A percentile compares a stretch with the other conserved stretches of the same genome.
phyloP scores from a whole-genome alignment of 257 asterid genomes.

The Solanum lycopersicoides region DNA sequence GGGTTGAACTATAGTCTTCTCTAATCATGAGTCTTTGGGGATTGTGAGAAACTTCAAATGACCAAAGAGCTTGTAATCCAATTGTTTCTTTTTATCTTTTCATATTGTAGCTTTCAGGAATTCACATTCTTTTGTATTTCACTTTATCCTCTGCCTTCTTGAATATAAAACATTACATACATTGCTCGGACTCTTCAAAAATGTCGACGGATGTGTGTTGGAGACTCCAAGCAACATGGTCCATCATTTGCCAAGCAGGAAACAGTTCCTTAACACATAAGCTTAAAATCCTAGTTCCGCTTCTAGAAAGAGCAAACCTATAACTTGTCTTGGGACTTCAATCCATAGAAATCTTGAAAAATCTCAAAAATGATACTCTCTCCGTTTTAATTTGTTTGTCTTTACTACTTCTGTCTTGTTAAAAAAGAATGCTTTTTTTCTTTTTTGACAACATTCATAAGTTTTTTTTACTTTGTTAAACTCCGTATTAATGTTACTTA shows the following conservation, averaged over 20 bases:
- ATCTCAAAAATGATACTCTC: background rate
- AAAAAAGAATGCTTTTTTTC: background rate
- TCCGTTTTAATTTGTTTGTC: background rate
- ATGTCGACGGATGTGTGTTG: background rate
- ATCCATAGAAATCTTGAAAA: background rate
- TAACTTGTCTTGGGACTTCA: background rate
- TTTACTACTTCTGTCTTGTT: background rate
- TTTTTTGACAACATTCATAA: background rate
- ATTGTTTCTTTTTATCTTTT: background rate
- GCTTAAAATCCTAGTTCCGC: background rate
- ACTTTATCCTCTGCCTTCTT: background rate
- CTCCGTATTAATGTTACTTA: background rate
- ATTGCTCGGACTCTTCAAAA: background rate
- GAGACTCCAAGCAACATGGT: background rate
- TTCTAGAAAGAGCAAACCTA: background rate
- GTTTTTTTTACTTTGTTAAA: background rate
- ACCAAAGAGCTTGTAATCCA: constrained; percentile 7
- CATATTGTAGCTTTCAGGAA: constrained; percentile 1
- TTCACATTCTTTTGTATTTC: background rate
- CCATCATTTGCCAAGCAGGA: background rate
- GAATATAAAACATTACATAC: background rate
- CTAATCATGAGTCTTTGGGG: constrained; percentile 25
- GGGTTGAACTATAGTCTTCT: constrained; percentile 16
- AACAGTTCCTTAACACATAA: background rate
- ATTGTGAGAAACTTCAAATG: constrained; percentile 2